Base-by-base conservation (phyloP, 176 grass and related monocot genomes). In the Raddia guianensis region DNA sequence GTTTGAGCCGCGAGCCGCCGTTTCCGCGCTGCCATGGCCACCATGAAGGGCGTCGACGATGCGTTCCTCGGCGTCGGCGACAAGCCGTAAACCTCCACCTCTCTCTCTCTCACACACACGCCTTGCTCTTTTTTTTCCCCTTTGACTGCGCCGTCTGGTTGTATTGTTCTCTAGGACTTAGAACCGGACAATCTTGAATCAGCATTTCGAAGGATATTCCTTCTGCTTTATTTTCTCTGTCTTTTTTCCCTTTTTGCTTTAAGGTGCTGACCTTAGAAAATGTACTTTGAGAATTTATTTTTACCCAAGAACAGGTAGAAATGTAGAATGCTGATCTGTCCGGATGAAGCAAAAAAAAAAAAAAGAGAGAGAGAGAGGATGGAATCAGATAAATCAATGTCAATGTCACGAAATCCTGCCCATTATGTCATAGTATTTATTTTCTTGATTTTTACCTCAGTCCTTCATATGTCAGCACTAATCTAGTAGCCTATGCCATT, bases 11-110 rank as follows among this genome's bases (percentile, higher is more conserved):
- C 37, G 37, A 2, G 37, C 37, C 37, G 37, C 37, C 37, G 37
- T 27, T 27, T 27, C 27, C 37, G 37, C 37, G 37, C 5, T 37
- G 11, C 73, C 27, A 58, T 78, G 83, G 52, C 67, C 15, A 27
- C 87, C 44, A 91, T 89, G 92, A 94, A 89, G 84, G 89, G 86
- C 78, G 76, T 94, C 73, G 89, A 94, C 76, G 92, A 83, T 33
- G 92, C 84, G 49, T 94, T 94, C 82, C 89, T 88, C 67, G 86
- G 80, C 81, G 84, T 86, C 49, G 89, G 92, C 21, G 92, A 89
- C 85, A 89, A 87, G 80, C 82, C 86, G 86, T 94, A 75, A 15
- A 68, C 60, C 43, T 27, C 20, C 19, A 6, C 5, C 20, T 60
- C 63, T 10, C 43, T 8, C 4, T 43, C 54, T 46, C 57, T 58